phyloP scores from a whole-genome alignment of 371 early-diverging fungal species.

The Syncephalastrum sp. region DNA sequence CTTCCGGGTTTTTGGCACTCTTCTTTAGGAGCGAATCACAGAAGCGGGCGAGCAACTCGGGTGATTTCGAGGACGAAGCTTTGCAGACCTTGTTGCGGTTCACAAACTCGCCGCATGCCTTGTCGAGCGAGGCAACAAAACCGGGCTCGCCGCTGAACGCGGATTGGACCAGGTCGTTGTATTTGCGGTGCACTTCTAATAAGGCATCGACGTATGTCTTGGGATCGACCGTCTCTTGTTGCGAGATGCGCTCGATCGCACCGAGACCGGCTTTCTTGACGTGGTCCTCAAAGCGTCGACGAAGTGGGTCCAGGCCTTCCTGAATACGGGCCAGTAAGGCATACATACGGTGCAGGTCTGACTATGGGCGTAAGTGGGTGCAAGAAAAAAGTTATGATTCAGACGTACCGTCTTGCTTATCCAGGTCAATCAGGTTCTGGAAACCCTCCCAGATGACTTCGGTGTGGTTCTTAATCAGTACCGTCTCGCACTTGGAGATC shows the following conservation, averaged over 20 bases:
- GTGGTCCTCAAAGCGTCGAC: conserved; percentile 76
- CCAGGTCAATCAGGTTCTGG: conserved; percentile 78
- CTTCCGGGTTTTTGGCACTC: conserved; percentile 80
- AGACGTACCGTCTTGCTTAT: conserved; percentile 70
- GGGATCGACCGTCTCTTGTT: conserved; percentile 70
- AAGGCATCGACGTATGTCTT: conserved; percentile 82
- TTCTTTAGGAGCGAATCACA: conserved; percentile 84
- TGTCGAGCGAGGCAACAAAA: conserved; percentile 89
- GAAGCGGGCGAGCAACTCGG: conserved; percentile 85
- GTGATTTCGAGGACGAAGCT: conserved; percentile 68
- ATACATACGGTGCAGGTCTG: conserved; percentile 87
- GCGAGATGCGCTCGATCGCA: conserved; percentile 82
- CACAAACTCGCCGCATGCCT: conserved; percentile 90
- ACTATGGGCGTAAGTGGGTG: background rate
- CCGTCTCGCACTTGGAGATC: conserved; percentile 77
- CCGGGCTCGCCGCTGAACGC: conserved; percentile 88
- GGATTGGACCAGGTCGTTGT: conserved; percentile 66
- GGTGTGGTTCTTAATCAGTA: conserved; percentile 81
- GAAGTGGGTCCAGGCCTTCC: conserved; percentile 80
- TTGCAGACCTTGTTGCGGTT: conserved; percentile 86
- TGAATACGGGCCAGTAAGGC: conserved; percentile 77
- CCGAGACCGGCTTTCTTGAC: conserved; percentile 82
- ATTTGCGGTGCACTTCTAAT: conserved; percentile 79
- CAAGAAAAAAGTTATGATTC: background rate
- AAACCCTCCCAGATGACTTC: conserved; percentile 86